A percentile compares a stretch with the other conserved stretches of the same genome.
These are phyloP conservation scores for Magnaporthiopsis incrustans DNA, from an alignment of 2,329 filamentous ascomycete genomes.

Conservation along the genomic window DNA sequence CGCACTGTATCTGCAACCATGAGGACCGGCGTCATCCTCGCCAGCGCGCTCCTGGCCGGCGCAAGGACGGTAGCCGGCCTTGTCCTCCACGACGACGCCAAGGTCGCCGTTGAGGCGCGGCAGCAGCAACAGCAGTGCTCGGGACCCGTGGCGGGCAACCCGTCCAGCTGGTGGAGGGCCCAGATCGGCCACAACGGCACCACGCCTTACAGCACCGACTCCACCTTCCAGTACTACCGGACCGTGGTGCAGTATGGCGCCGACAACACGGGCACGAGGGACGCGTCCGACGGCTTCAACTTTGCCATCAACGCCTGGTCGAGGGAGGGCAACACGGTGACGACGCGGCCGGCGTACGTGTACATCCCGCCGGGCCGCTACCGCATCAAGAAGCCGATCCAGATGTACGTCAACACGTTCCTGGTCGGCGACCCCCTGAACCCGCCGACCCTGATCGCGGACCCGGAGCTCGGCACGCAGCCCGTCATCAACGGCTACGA, in stretches of 20 bases:
- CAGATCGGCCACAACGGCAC: conserved; percentile 19
- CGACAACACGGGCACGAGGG: conserved; percentile 18
- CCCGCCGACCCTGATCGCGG: conserved; percentile 21
- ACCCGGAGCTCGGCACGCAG: conserved; percentile 13
- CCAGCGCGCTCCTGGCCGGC: not conserved
- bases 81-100: not conserved
- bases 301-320: conserved; percentile 19
- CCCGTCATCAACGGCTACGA: conserved; percentile 13
- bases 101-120: not conserved
- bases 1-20: not conserved
- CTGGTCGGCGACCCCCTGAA: conserved; percentile 22
- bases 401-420: conserved; percentile 23
- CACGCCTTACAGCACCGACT: conserved; percentile 17
- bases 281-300: conserved; percentile 21
- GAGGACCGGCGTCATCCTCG: not conserved
- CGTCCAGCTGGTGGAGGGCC: conserved; percentile 19
- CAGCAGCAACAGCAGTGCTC: not conserved
- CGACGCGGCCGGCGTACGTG: conserved; percentile 18
- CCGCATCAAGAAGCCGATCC: conserved; percentile 21
- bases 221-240: conserved; percentile 20
- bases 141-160: conserved; percentile 3
- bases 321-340: conserved; percentile 18
- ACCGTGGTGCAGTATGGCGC: conserved; percentile 19
- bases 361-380: conserved; percentile 25
- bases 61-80: not conserved